Conservation (phyloP, 495 filamentous ascomycete genomes). For the Parathielavia appendiculata region DNA sequence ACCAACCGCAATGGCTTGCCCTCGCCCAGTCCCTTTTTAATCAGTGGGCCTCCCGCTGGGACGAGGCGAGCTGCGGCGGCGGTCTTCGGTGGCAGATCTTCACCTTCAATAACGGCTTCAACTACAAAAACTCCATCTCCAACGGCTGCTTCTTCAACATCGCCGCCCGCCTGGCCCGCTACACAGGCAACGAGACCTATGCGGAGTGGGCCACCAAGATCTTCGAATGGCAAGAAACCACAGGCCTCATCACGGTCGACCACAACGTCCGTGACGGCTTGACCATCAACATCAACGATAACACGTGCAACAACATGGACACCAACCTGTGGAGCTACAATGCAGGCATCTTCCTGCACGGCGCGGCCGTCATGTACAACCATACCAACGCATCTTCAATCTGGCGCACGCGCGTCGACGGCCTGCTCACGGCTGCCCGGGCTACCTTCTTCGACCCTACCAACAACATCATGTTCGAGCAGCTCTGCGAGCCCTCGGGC, state of each 20-base stretch:
- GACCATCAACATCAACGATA: conserved; percentile 34
- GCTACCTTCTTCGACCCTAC: conserved; percentile 52
- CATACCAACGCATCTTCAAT: conserved; percentile 46
- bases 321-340: conserved; percentile 73
- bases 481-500: conserved; percentile 59
- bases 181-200: conserved; percentile 73
- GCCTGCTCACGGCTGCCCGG: conserved; percentile 49
- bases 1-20: conserved; percentile 69
- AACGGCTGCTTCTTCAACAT: conserved; percentile 79
- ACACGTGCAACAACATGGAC: conserved; percentile 56
- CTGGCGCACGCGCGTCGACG: conserved; percentile 56
- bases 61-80: conserved; percentile 61
- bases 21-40: conserved; percentile 77
- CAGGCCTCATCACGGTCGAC: conserved; percentile 56
- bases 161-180: conserved; percentile 67
- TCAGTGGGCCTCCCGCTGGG: conserved; percentile 63
- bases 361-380: conserved; percentile 75
- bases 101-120: conserved; percentile 72
- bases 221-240: conserved; percentile 60
- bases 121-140: conserved; percentile 74
- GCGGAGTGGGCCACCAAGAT: conserved; percentile 66
- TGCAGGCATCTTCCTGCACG: conserved; percentile 66
- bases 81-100: conserved; percentile 85
- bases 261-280: conserved; percentile 67
- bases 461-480: conserved; percentile 58